A percentile compares a stretch with the other conserved stretches of the same genome.
Evolutionary conservation across 163 green algal genomes (phyloP).

Genomic region (Volvox carteri): DNA sequence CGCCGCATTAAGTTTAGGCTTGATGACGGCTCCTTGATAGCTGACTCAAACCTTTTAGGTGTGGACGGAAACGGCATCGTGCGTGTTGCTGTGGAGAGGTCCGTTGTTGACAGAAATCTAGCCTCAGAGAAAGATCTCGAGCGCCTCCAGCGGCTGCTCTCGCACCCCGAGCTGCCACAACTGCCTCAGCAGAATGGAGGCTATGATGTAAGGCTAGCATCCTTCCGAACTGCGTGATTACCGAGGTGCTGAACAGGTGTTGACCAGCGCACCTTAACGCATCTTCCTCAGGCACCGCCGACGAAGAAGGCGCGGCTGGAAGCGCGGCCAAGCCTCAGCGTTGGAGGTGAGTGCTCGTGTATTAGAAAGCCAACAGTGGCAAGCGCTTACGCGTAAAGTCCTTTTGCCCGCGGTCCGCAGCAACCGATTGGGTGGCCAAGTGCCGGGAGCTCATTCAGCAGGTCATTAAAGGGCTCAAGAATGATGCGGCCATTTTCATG

Average conservation of each 20-base stretch:
- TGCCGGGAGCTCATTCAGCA: constrained; percentile 43
- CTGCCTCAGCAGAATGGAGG: constrained; percentile 34
- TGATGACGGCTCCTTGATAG: constrained; percentile 53
- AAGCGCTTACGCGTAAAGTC: too few species aligned
- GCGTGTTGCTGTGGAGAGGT: constrained; percentile 32
- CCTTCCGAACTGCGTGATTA: neutral
- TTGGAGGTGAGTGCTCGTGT: constrained; percentile 6
- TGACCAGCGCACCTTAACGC: constrained; percentile 34
- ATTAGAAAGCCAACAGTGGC: too few species aligned
- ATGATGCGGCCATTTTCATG: constrained; percentile 23
- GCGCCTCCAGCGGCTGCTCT: constrained; percentile 47
- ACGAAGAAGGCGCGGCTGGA: constrained; percentile 52
- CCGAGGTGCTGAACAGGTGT: neutral
- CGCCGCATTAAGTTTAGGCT: constrained; percentile 53
- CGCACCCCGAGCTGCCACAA: constrained; percentile 12
- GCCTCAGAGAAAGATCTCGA: constrained; percentile 43
- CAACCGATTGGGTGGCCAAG: constrained; percentile 22
- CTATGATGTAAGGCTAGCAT: constrained; percentile 1
- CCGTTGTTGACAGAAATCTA: constrained; percentile 18
- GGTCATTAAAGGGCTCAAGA: neutral
- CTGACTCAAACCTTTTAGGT: constrained; percentile 23
- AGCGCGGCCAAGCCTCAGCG: constrained; percentile 39
- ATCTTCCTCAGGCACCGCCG: constrained; percentile 50
- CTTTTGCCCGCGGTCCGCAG: neutral
- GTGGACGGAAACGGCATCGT: constrained; percentile 32